phyloP scores from a whole-genome alignment of 73 alveolate species.

The Breviolum minutum region DNA sequence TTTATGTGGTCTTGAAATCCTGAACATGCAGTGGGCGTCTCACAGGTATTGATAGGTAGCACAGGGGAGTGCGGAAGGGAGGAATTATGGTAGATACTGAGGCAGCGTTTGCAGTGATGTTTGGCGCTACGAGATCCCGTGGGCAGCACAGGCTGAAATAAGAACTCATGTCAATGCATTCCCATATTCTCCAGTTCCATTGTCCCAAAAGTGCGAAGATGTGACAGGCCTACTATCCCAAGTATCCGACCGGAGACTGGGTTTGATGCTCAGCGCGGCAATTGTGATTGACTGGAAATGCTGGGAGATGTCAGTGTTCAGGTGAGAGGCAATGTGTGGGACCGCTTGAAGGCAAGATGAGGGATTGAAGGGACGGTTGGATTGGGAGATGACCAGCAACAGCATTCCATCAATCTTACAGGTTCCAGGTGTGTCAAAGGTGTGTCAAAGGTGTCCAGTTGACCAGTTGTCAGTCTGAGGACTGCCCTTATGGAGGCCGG shows the following conservation, averaged over 20 bases:
- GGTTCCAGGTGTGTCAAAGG: background rate
- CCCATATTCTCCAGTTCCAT: background rate
- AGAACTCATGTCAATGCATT: too few relatives aligned
- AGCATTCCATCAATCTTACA: background rate
- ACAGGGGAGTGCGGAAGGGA: too few relatives aligned
- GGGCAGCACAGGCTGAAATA: constrained; percentile 82
- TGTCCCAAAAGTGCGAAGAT: background rate
- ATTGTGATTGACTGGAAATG: background rate
- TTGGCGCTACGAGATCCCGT: constrained; percentile 89
- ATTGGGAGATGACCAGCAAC: background rate
- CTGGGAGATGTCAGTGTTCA: background rate
- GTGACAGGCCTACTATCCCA: constrained; percentile 80
- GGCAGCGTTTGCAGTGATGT: constrained; percentile 93
- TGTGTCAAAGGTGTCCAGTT: too few relatives aligned
- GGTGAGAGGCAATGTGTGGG: constrained; percentile 94
- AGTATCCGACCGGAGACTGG: constrained; percentile 89
- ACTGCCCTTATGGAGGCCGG: constrained; percentile 44
- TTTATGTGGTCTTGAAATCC: background rate
- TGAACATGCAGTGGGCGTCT: background rate
- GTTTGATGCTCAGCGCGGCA: background rate
- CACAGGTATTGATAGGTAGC: too few relatives aligned
- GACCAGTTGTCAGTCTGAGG: background rate
- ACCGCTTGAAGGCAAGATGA: constrained; percentile 43
- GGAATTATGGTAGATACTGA: background rate
- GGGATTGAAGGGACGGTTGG: background rate